phyloP scores from a whole-genome alignment of 2,329 filamentous ascomycete genomes.

The Diaporthe velutina region DNA sequence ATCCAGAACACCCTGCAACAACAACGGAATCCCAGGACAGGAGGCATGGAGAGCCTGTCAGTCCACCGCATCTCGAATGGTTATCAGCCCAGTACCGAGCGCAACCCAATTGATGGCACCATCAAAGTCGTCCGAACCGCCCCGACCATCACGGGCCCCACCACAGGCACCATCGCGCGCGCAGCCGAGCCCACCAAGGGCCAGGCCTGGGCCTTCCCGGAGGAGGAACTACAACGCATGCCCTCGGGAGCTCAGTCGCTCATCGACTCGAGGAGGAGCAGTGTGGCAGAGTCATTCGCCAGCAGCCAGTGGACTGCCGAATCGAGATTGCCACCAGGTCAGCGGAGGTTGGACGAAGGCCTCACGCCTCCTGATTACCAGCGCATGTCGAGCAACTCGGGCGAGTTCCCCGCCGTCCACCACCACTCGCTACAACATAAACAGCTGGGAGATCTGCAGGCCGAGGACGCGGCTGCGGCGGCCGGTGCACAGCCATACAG shows the following conservation, averaged over 20 bases:
- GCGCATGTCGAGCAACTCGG: conserved; percentile 62
- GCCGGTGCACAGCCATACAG: conserved; percentile 81
- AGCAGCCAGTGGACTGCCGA: conserved; percentile 85
- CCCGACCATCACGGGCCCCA: conserved; percentile 81
- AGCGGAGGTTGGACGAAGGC: conserved; percentile 77
- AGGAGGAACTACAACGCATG: conserved; percentile 72
- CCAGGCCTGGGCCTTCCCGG: conserved; percentile 87
- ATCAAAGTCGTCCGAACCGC: conserved; percentile 73
- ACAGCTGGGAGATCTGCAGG: conserved; percentile 75
- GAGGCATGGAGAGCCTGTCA: conserved; percentile 63
- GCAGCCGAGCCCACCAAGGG: conserved; percentile 86
- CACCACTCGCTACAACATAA: conserved; percentile 84
- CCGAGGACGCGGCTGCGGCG: conserved; percentile 66
- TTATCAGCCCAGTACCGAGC: conserved; percentile 71
- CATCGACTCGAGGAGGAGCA: conserved; percentile 78
- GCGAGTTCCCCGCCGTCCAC: conserved; percentile 72
- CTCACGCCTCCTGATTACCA: conserved; percentile 60
- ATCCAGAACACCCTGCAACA: conserved; percentile 79
- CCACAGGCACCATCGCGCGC: conserved; percentile 73
- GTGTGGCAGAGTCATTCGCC: conserved; percentile 81
- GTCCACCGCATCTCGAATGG: conserved; percentile 74
- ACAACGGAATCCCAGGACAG: conserved; percentile 70
- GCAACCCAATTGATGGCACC: conserved; percentile 63
- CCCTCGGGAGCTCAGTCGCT: conserved; percentile 63
- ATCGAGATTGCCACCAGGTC: conserved; percentile 78